Evolutionary conservation across 495 filamentous ascomycete genomes (phyloP), one percentile per base, ranked within the genome.

Genomic region (Penicillium tannophilum): DNA sequence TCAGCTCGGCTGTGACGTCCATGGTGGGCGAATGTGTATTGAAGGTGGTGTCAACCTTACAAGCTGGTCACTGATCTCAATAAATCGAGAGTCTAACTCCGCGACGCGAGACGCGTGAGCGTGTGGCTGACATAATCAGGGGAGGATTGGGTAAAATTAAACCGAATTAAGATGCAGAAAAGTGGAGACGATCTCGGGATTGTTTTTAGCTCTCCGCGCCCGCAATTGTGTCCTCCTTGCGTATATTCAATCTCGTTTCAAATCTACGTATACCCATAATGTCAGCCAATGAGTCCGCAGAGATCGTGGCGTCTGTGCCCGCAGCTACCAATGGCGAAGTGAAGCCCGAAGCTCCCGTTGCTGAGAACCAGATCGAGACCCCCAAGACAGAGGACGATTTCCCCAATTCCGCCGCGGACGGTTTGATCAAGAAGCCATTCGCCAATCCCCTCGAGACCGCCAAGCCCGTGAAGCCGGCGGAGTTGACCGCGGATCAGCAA

Each of bases 401-500:
- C 69, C 84, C 72, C 60, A 65, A 39, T 42, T 76, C 78, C 36
- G 71, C 76, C 17, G 73, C 73, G 4, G 78, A 74, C 54, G 79
- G 77, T 39, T 67, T 85, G 31, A 76, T 88, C 53, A 88, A 86
- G 70, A 86, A 85, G 39, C 94, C 92, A 43, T 88, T 97, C 63
- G 60, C 78, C 24, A 66, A 77, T 16, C 91, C 91, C 1, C 72
- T 85, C 5, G 71, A 85, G 16, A 68, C 67, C 12, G 78, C 80
- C 61, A 83, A 81, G 24, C 86, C 88, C 8, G 65, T 72, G 2
- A 64, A 82, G 12, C 77, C 77, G 2, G 64, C 82, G 0, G 56
- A 76, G 33, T 83, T 96, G 45, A 90, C 86, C 2, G 59, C 82
- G 30, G 90, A 96, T n/a, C 90, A 98, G 72, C 78, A 90, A 68